Evolutionary conservation across 139 green algal genomes (phyloP), one percentile per base, ranked within the genome.

Genomic region (Coelastrella sp.): DNA sequence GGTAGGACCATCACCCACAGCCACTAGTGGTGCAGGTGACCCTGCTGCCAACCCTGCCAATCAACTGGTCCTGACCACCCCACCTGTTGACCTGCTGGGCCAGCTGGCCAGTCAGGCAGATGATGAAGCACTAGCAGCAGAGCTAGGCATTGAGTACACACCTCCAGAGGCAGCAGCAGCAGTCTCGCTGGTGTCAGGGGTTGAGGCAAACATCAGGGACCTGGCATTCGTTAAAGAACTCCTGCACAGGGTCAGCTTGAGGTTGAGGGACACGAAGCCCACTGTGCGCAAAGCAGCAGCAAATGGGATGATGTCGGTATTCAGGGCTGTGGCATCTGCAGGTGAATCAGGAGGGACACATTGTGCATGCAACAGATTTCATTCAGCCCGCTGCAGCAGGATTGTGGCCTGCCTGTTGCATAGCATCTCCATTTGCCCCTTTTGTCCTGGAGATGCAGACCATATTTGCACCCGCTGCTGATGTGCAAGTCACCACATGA

Each of bases 261-360:
- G 96, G 24, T 70, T 98, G 88, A 85, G 95, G 0, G 97, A 99
- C 92, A 95, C 92, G 65, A 96, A 96, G 93, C 65, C 94, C 24
- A 14, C 25, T 24, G 95, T 97, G 78, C 92, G 96, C 17, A 94
- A 91, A 27, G 93, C 96, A 25, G 94, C 94, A 7, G 92, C 92
- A n/a, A 80, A 25, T 11, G 80, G 86, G 11, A 66, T 93, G n/a
- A 58, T 92, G 82, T 87, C 84, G 4, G 89, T 96, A 17, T 93
- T 93, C 87, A 81, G 91, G 24, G 74, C 58, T 22, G 72, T 81
- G 49, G 19, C n/a, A 68, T 63, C 81, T 78, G 79, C 79, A 93
- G 89, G 87, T 93, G 49, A 35, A 80, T 49, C 35, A 49, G 35
- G 1, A 49, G 35, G 35, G 35, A 49, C 3, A 49, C 35, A 49